phyloP scores from a whole-genome alignment of 768 basidiomycete genomes.

The Trametes cingulata region DNA sequence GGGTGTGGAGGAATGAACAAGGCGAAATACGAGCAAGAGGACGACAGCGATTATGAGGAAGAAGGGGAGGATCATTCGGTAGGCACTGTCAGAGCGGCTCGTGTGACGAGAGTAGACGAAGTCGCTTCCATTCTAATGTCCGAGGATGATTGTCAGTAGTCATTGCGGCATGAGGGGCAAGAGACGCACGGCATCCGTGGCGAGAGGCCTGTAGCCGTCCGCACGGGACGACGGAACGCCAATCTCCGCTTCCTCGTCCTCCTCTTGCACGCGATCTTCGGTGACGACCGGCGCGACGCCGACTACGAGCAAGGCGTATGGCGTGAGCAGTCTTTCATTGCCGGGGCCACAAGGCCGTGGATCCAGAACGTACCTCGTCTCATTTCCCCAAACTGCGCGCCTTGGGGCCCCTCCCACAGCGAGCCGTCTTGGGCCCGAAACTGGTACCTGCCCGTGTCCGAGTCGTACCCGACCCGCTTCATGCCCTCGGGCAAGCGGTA shows the following conservation, averaged over 20 bases:
- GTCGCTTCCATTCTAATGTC: slow-evolving; percentile 2
- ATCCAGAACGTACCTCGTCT: slow-evolving; percentile 37
- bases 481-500: slow-evolving; percentile 54
- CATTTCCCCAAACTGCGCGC: slow-evolving; percentile 60
- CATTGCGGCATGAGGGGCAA: not conserved
- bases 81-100: slow-evolving; percentile 35
- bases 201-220: slow-evolving; percentile 60
- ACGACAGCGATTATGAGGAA: slow-evolving; percentile 67
- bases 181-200: slow-evolving; percentile 48
- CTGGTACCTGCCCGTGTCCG: slow-evolving; percentile 66
- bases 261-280: slow-evolving; percentile 29
- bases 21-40: slow-evolving; percentile 64
- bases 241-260: slow-evolving; percentile 59
- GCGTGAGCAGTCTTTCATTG: not conserved
- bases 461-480: slow-evolving; percentile 74
- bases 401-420: slow-evolving; percentile 58
- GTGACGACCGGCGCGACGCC: slow-evolving; percentile 11
- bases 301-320: slow-evolving; percentile 3
- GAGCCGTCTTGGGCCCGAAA: slow-evolving; percentile 59
- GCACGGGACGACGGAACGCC: slow-evolving; percentile 32
- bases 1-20: slow-evolving; percentile 40
- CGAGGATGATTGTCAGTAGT: not conserved
- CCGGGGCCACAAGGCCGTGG: not conserved
- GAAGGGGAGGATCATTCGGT: slow-evolving; percentile 68
- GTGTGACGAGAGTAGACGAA: not conserved